A percentile compares a stretch with the other conserved stretches of the same genome.
Conservation (phyloP, 305 asterid species). For the Fraxinus xanthoxyloides region DNA sequence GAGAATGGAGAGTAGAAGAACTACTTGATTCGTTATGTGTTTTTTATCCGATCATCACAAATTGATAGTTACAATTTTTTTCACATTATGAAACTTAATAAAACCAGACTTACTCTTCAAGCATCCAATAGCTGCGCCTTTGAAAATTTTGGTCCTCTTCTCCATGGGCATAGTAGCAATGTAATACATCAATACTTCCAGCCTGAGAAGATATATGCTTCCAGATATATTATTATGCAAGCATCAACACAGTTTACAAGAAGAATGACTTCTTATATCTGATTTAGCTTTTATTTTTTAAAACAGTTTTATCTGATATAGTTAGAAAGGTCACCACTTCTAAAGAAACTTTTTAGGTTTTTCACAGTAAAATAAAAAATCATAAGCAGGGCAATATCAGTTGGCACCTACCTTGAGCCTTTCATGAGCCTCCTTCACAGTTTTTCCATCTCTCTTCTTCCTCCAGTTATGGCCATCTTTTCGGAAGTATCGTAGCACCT, state of each 20-base stretch:
- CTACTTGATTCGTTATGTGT: neutral
- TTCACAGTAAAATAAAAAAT: constrained; percentile 13
- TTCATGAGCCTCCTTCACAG: constrained; percentile 98
- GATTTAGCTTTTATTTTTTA: neutral
- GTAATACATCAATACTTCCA: constrained; percentile 91
- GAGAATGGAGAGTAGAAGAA: neutral
- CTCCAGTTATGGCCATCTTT: constrained; percentile 99
- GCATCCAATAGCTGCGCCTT: constrained; percentile 99
- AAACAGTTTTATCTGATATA: neutral
- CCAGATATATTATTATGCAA: constrained; percentile 24
- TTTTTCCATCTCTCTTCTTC: constrained; percentile 98
- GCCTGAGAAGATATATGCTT: constrained; percentile 48
- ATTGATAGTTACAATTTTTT: neutral
- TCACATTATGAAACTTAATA: constrained; percentile 7
- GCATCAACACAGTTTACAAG: constrained; percentile 16
- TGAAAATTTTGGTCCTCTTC: constrained; percentile 87
- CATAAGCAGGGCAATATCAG: constrained; percentile 16
- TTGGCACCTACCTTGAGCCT: constrained; percentile 72
- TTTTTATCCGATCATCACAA: neutral
- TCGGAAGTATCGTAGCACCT: constrained; percentile 85
- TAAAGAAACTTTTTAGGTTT: neutral
- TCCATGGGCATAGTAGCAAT: constrained; percentile 99
- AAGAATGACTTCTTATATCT: constrained; percentile 15
- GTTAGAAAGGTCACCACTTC: constrained; percentile 16
- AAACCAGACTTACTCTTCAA: constrained; percentile 72